Conservation (phyloP, 2,329 filamentous ascomycete species). For the Monosporascus sp. region DNA sequence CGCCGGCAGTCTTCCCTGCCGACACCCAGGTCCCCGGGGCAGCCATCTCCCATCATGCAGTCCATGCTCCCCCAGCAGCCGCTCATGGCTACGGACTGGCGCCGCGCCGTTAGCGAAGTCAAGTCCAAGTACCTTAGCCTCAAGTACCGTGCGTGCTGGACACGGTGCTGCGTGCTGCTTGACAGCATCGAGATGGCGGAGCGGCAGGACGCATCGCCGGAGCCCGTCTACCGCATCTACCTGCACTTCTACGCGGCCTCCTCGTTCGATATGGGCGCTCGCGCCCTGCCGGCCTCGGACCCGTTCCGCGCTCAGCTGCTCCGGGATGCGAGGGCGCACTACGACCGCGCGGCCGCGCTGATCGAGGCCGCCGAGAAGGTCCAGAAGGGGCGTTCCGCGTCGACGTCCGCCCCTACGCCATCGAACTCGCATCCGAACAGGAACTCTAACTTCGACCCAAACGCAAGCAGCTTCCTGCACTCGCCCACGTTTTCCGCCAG, state of each 20-base stretch:
- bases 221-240: slow-evolving; percentile 51
- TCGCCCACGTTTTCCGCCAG: slow-evolving; percentile 43
- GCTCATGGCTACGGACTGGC: slow-evolving; percentile 46
- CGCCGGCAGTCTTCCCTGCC: slow-evolving; percentile 25
- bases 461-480: slow-evolving; percentile 31
- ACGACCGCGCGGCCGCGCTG: slow-evolving; percentile 42
- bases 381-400: slow-evolving; percentile 29
- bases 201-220: slow-evolving; percentile 28
- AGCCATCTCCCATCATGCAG: slow-evolving; percentile 15
- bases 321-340: slow-evolving; percentile 47
- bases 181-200: slow-evolving; percentile 33
- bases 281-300: slow-evolving; percentile 40
- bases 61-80: slow-evolving; percentile 30
- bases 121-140: slow-evolving; percentile 48
- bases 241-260: slow-evolving; percentile 58
- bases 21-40: slow-evolving; percentile 14
- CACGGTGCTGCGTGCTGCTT: slow-evolving; percentile 48
- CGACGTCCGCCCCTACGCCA: slow-evolving; percentile 30
- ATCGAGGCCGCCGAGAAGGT: slow-evolving; percentile 42
- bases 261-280: slow-evolving; percentile 53
- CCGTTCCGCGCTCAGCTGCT: slow-evolving; percentile 43
- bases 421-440: neutral
- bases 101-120: slow-evolving; percentile 43
- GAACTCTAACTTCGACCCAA: too few relatives aligned
- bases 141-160: slow-evolving; percentile 48